A percentile compares a stretch with the other conserved stretches of the same genome.
Conservation (phyloP, 257 asterid species). For the Nicotiana noctiflora region DNA sequence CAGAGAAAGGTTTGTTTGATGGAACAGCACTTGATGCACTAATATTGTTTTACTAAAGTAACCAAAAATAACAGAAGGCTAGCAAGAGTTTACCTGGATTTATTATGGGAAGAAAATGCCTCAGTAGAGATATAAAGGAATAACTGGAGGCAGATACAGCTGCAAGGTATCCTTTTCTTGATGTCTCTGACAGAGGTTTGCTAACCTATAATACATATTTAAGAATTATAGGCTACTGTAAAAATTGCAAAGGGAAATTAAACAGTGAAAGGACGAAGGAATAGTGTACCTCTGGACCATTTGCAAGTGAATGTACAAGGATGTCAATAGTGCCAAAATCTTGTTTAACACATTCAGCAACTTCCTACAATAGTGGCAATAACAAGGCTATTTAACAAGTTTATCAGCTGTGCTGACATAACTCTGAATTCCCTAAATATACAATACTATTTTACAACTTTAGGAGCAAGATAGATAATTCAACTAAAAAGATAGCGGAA, state of each 20-base stretch:
- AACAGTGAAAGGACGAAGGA: not conserved
- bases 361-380: slow-evolving; percentile 50
- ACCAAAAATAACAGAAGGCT: not conserved
- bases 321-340: slow-evolving; percentile 93
- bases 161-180: slow-evolving; percentile 83
- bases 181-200: slow-evolving; percentile 82
- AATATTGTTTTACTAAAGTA: not conserved
- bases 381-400: not conserved
- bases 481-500: not conserved
- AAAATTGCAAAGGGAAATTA: no score
- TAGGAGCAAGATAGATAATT: not conserved
- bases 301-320: slow-evolving; percentile 96
- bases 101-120: slow-evolving; percentile 73
- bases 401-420: not conserved
- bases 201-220: slow-evolving; percentile 39
- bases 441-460: not conserved
- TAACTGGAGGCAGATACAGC: slow-evolving; percentile 95
- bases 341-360: slow-evolving; percentile 74
- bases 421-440: not conserved
- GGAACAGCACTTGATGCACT: not conserved
- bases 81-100: slow-evolving; percentile 54
- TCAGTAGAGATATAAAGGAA: slow-evolving; percentile 78
- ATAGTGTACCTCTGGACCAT: slow-evolving; percentile 78
- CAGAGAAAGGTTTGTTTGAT: not conserved
- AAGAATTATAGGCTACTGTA: not conserved